Conservation (phyloP, 805 yeast genomes). For the Saccharomyces kudriavzevii region DNA sequence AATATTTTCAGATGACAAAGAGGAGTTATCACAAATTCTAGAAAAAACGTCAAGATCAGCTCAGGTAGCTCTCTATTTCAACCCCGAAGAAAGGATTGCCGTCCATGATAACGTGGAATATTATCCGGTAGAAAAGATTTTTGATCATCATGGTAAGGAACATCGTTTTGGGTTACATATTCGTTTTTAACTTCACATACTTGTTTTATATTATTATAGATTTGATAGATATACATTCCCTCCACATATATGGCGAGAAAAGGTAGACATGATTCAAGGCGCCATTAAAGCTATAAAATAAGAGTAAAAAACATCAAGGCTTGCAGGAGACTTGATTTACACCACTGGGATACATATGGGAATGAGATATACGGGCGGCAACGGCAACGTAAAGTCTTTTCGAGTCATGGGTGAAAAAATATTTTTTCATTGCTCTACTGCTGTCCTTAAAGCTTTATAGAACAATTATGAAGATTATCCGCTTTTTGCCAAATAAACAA, state of each 20-base stretch:
- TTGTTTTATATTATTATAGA: neutral
- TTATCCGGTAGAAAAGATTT: conserved; percentile 23
- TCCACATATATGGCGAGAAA: neutral
- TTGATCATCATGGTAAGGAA: conserved; percentile 16
- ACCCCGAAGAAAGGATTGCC: neutral
- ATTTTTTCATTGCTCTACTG: neutral
- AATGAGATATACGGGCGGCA: no score
- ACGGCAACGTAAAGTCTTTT: no score
- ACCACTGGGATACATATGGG: no score
- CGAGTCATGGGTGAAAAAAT: no score
- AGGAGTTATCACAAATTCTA: conserved; percentile 5
- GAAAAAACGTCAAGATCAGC: neutral
- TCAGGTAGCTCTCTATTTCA: conserved; percentile 17
- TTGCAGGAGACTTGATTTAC: neutral
- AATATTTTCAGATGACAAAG: conserved; percentile 10
- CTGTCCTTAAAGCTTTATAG: neutral
- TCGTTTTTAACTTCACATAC: neutral
- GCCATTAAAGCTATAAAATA: neutral
- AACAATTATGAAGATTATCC: neutral
- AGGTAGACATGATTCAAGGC: neutral
- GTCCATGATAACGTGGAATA: conserved; percentile 13
- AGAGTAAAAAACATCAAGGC: no score
- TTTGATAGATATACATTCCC: neutral
- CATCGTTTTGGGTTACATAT: conserved; percentile 17
- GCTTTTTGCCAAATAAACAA: neutral